Evolutionary conservation across 768 basidiomycete genomes (phyloP).

Genomic region (Amanita jacksonii): DNA sequence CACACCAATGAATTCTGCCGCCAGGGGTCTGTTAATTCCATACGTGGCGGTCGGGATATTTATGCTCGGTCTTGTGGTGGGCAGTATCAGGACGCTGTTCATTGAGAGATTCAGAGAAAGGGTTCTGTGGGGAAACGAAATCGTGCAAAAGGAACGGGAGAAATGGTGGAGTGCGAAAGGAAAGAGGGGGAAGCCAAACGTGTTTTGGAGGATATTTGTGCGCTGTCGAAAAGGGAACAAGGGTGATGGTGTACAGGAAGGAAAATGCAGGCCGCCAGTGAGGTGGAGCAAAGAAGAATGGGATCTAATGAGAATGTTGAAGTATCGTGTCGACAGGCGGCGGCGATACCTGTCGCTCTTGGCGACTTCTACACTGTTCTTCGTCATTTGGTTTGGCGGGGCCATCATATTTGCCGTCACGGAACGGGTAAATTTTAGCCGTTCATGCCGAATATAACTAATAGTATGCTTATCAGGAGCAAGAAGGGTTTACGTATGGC

Average conservation of each 20-base stretch:
- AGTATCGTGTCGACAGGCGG: conserved; percentile 15
- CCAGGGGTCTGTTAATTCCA: conserved; percentile 26
- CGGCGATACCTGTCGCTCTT: conserved; percentile 22
- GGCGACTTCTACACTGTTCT: conserved; percentile 19
- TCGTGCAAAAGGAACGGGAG: conserved; percentile 24
- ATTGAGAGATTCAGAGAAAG: conserved; percentile 27
- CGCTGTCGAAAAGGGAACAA: neutral
- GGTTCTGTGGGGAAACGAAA: conserved; percentile 19
- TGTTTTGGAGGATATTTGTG: too few relatives aligned
- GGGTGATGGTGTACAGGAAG: conserved; percentile 11
- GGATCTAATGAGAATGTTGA: conserved; percentile 28
- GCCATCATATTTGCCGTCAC: conserved; percentile 27
- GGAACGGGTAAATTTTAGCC: conserved; percentile 18
- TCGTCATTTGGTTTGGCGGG: conserved; percentile 27
- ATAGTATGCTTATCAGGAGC: conserved; percentile 15
- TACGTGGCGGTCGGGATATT: conserved; percentile 29
- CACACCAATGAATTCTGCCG: conserved; percentile 18
- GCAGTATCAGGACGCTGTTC: conserved; percentile 27
- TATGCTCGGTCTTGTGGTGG: conserved; percentile 28
- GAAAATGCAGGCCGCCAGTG: conserved; percentile 12
- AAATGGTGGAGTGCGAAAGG: conserved; percentile 13
- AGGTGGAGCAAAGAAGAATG: conserved; percentile 27
- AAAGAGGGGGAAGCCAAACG: conserved; percentile 2
- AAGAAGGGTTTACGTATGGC: conserved; percentile 26
- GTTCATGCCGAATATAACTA: neutral